Percentiles rank a stretch among this genome's conserved stretches.
phyloP scores from a whole-genome alignment of 805 yeast genomes.

The Teunomyces panamensis region DNA sequence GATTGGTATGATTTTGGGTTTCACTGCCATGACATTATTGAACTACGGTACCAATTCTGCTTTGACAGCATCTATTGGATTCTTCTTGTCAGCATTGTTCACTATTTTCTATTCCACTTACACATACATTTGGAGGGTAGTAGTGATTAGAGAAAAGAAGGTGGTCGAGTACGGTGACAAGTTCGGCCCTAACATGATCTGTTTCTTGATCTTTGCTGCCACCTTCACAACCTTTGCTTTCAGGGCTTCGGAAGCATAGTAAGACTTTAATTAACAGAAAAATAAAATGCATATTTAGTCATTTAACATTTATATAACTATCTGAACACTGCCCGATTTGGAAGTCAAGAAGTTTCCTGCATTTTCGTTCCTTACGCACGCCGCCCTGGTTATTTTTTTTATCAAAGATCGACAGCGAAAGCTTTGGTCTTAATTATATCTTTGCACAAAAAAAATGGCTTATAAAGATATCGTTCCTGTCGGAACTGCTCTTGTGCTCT shows the following conservation, averaged over 20 bases:
- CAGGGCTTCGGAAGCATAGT: constrained; percentile 35
- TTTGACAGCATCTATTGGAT: constrained; percentile 80
- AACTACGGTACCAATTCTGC: constrained; percentile 79
- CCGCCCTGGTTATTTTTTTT: neutral
- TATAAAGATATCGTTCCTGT: constrained; percentile 47
- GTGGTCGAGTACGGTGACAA: constrained; percentile 85
- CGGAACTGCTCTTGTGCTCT: constrained; percentile 40
- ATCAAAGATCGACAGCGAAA: neutral
- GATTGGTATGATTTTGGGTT: constrained; percentile 82
- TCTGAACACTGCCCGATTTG: neutral
- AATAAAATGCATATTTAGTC: neutral
- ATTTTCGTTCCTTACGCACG: neutral
- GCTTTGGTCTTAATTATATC: neutral
- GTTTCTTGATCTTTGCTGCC: constrained; percentile 69
- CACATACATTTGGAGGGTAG: constrained; percentile 77
- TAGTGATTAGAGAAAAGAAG: constrained; percentile 76
- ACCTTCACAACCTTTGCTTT: constrained; percentile 61
- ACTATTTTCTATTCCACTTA: constrained; percentile 71
- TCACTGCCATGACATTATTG: constrained; percentile 81
- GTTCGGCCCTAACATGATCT: constrained; percentile 81
- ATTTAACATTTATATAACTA: neutral
- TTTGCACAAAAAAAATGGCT: constrained; percentile 11
- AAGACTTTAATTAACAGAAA: neutral
- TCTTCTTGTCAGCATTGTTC: constrained; percentile 74
- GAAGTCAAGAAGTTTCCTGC: neutral